Percentiles rank a stretch among this genome's conserved stretches.
Evolutionary conservation across 139 green algal species (phyloP).

Genomic region (Tetratostichococcus sp.): DNA sequence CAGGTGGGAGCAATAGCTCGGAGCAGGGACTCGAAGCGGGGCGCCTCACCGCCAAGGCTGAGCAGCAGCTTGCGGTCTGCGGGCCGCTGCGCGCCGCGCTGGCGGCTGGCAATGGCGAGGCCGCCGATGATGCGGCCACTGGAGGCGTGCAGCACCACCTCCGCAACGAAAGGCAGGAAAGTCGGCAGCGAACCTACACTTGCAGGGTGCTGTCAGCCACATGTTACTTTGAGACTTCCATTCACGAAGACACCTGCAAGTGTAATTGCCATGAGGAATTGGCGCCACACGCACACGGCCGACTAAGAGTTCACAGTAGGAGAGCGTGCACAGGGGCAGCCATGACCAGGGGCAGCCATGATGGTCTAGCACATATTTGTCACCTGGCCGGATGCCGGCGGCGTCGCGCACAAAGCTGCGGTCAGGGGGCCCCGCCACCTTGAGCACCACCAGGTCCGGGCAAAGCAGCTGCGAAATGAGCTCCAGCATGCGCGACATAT

Average conservation of each 20-base stretch:
- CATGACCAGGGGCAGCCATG: background rate
- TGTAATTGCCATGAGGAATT: too few species aligned
- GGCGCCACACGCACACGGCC: too few species aligned
- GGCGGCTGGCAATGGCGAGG: background rate
- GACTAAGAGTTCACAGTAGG: too few species aligned
- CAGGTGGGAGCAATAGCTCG: too few species aligned
- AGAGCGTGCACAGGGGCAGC: too few species aligned
- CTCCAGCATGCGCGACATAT: background rate
- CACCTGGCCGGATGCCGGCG: background rate
- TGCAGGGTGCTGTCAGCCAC: background rate
- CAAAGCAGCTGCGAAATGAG: background rate
- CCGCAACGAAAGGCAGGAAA: background rate
- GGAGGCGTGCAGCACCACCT: background rate
- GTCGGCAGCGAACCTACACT: background rate
- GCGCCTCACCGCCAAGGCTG: background rate
- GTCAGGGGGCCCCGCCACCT: background rate
- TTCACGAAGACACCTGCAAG: too few species aligned
- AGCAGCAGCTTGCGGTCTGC: background rate
- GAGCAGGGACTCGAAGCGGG: too few species aligned
- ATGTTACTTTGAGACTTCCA: too few species aligned
- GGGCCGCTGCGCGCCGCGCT: background rate
- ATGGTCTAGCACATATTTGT: background rate
- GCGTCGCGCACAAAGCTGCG: background rate
- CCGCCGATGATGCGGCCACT: background rate
- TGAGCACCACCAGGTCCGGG: background rate